Percentiles rank a stretch among this genome's conserved stretches.
These are phyloP conservation scores for Bombardia bombarda DNA, from an alignment of 495 filamentous ascomycete genomes.

Conservation along the genomic window DNA sequence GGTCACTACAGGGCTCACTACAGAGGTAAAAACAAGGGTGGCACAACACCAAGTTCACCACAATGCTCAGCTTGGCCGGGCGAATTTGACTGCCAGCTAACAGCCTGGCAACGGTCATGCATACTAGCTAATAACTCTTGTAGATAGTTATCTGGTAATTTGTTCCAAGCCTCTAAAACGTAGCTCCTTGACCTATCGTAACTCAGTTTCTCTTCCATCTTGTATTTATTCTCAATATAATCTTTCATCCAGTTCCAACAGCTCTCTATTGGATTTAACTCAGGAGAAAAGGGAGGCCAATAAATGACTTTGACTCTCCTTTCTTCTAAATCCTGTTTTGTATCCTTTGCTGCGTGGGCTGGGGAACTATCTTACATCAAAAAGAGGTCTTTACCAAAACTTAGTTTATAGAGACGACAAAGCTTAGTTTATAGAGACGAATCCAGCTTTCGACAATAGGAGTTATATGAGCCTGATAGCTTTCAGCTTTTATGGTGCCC, in stretches of 20 bases:
- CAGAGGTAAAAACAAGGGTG: too few relatives aligned
- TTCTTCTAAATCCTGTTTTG: conserved; percentile 1
- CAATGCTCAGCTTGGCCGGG: too few relatives aligned
- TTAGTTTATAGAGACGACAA: too few relatives aligned
- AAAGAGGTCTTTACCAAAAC: conserved; percentile 2
- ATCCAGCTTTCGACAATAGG: conserved; percentile 16
- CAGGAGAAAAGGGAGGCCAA: conserved; percentile 18
- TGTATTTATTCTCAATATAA: conserved; percentile 10
- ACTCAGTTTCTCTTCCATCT: conserved; percentile 4
- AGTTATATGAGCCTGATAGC: conserved; percentile 14
- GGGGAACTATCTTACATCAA: conserved; percentile 19
- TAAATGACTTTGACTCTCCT: conserved; percentile 10
- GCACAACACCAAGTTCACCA: too few relatives aligned
- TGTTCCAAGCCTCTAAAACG: conserved; percentile 18
- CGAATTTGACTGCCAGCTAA: too few relatives aligned
- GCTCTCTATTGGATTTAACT: conserved; percentile 23
- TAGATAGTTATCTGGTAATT: conserved; percentile 10
- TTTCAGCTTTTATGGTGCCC: conserved; percentile 15
- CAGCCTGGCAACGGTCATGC: conserved; percentile 18
- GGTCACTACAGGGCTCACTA: too few relatives aligned
- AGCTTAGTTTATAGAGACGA: background rate
- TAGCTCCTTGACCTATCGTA: conserved; percentile 9
- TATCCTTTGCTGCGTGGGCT: conserved; percentile 7
- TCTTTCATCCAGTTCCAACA: conserved; percentile 25
- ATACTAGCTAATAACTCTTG: conserved; percentile 11